phyloP scores from a whole-genome alignment of 2,329 filamentous ascomycete genomes.

The Stachybotrys chartarum region DNA sequence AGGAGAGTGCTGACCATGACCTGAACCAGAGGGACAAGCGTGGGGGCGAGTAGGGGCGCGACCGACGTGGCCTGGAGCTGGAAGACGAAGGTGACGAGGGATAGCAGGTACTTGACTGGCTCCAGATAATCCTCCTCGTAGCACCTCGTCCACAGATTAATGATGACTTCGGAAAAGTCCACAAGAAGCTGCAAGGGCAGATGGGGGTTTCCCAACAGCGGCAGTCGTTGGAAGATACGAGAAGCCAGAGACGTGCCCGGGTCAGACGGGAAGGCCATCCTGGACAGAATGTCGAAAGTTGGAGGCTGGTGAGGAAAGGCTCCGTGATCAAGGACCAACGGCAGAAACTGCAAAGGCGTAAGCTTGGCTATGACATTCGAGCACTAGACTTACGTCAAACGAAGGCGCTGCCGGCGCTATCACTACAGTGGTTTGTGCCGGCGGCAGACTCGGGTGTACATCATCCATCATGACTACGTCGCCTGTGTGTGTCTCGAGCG shows the following conservation, averaged over 20 bases:
- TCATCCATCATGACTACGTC: conserved; percentile 29
- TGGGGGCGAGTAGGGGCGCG: conserved; percentile 50
- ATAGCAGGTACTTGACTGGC: conserved; percentile 59
- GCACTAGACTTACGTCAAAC: conserved; percentile 35
- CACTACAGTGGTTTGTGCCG: conserved; percentile 11
- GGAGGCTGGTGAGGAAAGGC: conserved; percentile 47
- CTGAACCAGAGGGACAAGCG: conserved; percentile 47
- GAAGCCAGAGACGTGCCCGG: conserved; percentile 56
- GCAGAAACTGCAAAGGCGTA: conserved; percentile 42
- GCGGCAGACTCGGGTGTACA: conserved; percentile 11
- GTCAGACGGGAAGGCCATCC: conserved; percentile 59
- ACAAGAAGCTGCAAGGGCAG: conserved; percentile 50
- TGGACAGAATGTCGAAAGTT: conserved; percentile 61
- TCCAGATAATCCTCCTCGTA: conserved; percentile 54
- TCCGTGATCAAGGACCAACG: conserved; percentile 57
- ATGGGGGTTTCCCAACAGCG: conserved; percentile 41
- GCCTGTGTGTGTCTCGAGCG: conserved; percentile 46
- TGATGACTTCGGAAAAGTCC: conserved; percentile 56
- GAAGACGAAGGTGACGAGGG: conserved; percentile 57
- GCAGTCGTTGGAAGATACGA: conserved; percentile 60
- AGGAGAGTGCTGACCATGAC: conserved; percentile 54
- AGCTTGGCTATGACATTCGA: conserved; percentile 1
- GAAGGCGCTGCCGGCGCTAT: conserved; percentile 24
- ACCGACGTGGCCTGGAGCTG: conserved; percentile 53
- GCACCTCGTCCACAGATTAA: conserved; percentile 63